phyloP scores from a whole-genome alignment of 768 basidiomycete species.

The Kwoniella mangroviensis region DNA sequence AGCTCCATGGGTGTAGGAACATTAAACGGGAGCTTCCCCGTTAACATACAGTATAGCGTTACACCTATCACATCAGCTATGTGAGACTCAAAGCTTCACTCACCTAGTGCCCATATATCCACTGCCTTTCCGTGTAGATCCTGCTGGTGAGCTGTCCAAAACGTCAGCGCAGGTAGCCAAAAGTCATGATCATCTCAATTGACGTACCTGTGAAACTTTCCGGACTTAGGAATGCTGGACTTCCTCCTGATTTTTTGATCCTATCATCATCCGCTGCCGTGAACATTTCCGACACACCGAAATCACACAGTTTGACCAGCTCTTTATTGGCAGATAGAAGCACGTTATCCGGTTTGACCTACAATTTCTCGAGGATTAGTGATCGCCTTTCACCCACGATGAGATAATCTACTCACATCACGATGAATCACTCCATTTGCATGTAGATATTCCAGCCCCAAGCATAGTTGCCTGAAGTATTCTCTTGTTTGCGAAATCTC shows the following conservation, averaged over 20 bases:
- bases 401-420: slow-evolving; percentile 42
- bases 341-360: slow-evolving; percentile 59
- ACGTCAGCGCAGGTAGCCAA: neutral
- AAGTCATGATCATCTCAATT: neutral
- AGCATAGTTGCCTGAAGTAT: slow-evolving; percentile 56
- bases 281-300: slow-evolving; percentile 59
- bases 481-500: slow-evolving; percentile 35
- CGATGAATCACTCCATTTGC: slow-evolving; percentile 57
- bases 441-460: slow-evolving; percentile 58
- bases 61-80: slow-evolving; percentile 43
- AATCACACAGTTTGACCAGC: slow-evolving; percentile 58
- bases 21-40: slow-evolving; percentile 54
- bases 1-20: slow-evolving; percentile 54
- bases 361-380: neutral
- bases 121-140: slow-evolving; percentile 54
- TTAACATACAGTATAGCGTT: slow-evolving; percentile 57
- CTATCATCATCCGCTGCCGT: slow-evolving; percentile 50
- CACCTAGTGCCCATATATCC: slow-evolving; percentile 56
- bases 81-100: neutral
- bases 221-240: slow-evolving; percentile 58
- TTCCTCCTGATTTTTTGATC: slow-evolving; percentile 56
- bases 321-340: slow-evolving; percentile 50
- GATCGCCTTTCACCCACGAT: no score
- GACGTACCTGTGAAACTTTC: slow-evolving; percentile 48
- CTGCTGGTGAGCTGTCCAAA: slow-evolving; percentile 33